These are phyloP conservation scores for Mycena galopus DNA, from an alignment of 768 basidiomycete genomes.

Conservation along the genomic window DNA sequence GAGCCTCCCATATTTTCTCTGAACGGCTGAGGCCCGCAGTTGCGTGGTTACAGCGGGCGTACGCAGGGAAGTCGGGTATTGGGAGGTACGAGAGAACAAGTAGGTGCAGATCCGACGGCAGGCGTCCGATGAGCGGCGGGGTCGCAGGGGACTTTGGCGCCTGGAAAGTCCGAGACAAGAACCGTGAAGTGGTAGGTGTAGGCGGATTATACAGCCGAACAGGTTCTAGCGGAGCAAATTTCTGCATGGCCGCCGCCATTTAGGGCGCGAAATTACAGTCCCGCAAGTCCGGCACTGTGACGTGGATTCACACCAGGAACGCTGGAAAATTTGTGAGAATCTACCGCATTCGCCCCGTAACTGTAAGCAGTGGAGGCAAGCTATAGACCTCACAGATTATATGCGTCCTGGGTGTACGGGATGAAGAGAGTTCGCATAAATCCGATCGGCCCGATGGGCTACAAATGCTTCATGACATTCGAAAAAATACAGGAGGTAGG, in stretches of 20 bases:
- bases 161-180: constrained; percentile 42
- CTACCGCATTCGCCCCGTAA: not conserved
- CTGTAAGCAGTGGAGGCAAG: not conserved
- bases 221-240: constrained; percentile 89
- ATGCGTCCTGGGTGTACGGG: not conserved
- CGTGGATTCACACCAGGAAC: constrained; percentile 4
- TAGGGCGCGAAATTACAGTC: not conserved
- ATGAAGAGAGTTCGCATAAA: not conserved
- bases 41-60: constrained; percentile 76
- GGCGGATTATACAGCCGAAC: constrained; percentile 61
- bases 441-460: not conserved
- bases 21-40: constrained; percentile 73
- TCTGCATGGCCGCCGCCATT: constrained; percentile 68
- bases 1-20: constrained; percentile 82
- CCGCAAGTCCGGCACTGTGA: not conserved
- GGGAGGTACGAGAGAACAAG: constrained; percentile 81
- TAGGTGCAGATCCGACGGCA: constrained; percentile 84
- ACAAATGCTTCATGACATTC: too few species aligned
- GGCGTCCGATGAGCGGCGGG: constrained; percentile 73
- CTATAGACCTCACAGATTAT: not conserved
- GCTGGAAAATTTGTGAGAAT: not conserved
- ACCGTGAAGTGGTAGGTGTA: constrained; percentile 48
- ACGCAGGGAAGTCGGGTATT: constrained; percentile 83
- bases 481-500: too few species aligned
- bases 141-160: constrained; percentile 37